Base-by-base conservation (phyloP, 2,329 filamentous ascomycete species). In the Zymoseptoria brevis region DNA sequence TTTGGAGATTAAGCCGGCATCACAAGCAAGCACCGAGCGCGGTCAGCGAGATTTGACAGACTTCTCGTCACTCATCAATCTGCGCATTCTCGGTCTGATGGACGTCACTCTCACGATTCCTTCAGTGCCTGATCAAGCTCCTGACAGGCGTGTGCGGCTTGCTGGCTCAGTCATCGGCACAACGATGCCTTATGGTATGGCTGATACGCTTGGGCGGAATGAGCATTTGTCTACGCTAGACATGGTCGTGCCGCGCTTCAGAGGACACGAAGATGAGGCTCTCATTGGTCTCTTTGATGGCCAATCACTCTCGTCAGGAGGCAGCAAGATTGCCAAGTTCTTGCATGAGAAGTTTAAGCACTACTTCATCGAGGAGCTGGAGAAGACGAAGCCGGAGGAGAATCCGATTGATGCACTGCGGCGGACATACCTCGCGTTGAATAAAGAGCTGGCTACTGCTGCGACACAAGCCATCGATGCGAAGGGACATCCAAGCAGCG, bases 161-260 rank as follows among this genome's bases (percentile, higher is more conserved):
- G 95, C 94, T 26, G 92, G 92, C n/a, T 96, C 93, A 0, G 77
- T 93, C 58, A 92, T 95, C 19, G 93, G 93, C 1, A 87, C 90
- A 30, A 67, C 69, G 16, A 83, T 99, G 74, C 87, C 90, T 1
- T 99, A 99, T 69, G 94, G 94, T 62, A 96, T 99, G 92, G 94
- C 94, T 7, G 94, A 99, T 75, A 95, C 90, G 13, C 79, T 99
- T 13, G 94, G 94, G 48, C 89, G 86, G 70, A 92, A 93, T 67
- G 94, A 99, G 74, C 94, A 99, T 73, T 77, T 99, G 55, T 97
- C 94, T 4, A 96, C 92, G 2, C 87, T 97, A 60, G 94, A 99
- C 72, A 87, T 99, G 76, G 90, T 99, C 19, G 89, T 97, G 29
- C 94, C 94, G 9, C 85, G 90, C 52, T 94, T 96, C 76, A 88